Percentiles rank a stretch among this genome's conserved stretches.
phyloP scores from a whole-genome alignment of 169 alveolate genomes.

The Besnoitia besnoiti region DNA sequence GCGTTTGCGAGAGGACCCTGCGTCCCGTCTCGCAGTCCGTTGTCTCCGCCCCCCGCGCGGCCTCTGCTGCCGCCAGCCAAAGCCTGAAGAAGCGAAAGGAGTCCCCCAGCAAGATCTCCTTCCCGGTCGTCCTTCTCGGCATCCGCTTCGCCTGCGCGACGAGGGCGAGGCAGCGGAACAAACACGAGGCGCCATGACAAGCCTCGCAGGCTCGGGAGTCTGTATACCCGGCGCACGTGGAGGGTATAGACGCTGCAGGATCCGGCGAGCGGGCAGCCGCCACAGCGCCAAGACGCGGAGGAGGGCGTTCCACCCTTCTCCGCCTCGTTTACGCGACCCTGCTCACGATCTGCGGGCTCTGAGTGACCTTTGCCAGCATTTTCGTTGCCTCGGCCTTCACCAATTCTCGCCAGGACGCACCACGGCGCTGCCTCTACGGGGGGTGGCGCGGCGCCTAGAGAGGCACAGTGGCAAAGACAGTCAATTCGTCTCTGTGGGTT shows the following conservation, averaged over 20 bases:
- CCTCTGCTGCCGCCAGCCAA: background rate
- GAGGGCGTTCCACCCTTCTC: background rate
- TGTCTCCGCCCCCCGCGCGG: background rate
- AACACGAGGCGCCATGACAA: background rate
- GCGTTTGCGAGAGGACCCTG: background rate
- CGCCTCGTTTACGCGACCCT: background rate
- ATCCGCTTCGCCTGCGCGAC: background rate
- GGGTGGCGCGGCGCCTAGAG: no score
- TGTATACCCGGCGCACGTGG: background rate
- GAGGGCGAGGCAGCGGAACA: background rate
- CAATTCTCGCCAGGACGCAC: no score
- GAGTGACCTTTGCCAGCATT: no score
- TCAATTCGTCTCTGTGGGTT: no score
- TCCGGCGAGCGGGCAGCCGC: background rate
- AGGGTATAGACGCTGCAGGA: background rate
- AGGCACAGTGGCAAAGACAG: no score
- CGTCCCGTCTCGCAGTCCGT: background rate
- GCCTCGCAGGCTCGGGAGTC: background rate
- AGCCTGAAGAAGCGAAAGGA: background rate
- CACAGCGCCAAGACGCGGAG: background rate
- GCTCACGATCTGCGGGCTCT: background rate
- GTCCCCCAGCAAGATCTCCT: background rate
- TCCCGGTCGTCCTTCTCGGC: background rate
- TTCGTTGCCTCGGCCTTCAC: no score
- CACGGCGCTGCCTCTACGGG: no score